These are phyloP conservation scores for Wallacemonas sp. DNA, from an alignment of 208 protist species.

Conservation along the genomic window DNA sequence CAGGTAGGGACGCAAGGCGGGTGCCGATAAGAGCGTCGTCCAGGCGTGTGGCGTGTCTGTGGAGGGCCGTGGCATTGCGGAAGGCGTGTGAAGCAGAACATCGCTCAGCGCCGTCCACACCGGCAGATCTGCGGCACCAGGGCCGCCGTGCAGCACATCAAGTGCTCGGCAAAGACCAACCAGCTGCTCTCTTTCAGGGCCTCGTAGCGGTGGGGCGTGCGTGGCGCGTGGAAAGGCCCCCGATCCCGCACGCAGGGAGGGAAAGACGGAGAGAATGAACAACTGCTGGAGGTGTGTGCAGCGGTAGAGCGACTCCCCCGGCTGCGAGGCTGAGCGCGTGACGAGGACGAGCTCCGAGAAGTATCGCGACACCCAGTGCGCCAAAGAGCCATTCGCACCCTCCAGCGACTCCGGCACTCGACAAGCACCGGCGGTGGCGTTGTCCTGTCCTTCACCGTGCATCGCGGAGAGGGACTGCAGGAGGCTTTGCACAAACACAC, in stretches of 20 bases:
- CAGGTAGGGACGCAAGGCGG: constrained; percentile 29
- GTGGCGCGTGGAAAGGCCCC: background rate
- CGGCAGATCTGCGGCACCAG: constrained; percentile 41
- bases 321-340: constrained; percentile 66
- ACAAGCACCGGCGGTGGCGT: too few species aligned
- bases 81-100: constrained; percentile 45
- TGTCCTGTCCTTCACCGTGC: too few species aligned
- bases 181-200: background rate
- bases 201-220: background rate
- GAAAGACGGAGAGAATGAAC: background rate
- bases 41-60: constrained; percentile 24
- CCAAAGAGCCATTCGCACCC: constrained; percentile 24
- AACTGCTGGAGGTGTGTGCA: background rate
- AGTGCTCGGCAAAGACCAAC: constrained; percentile 37
- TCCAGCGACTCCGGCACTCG: constrained; percentile 12
- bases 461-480: background rate
- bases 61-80: constrained; percentile 15
- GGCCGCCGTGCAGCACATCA: constrained; percentile 42
- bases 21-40: constrained; percentile 11
- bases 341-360: constrained; percentile 43
- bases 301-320: constrained; percentile 42
- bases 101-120: constrained; percentile 54
- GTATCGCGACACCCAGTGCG: constrained; percentile 33
- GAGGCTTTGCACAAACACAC: constrained; percentile 32
- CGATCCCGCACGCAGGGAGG: background rate